Evolutionary conservation across 1,284 basidiomycete species (phyloP), one percentile per base, ranked within the genome.

Genomic region (Ganoderma meredithae): DNA sequence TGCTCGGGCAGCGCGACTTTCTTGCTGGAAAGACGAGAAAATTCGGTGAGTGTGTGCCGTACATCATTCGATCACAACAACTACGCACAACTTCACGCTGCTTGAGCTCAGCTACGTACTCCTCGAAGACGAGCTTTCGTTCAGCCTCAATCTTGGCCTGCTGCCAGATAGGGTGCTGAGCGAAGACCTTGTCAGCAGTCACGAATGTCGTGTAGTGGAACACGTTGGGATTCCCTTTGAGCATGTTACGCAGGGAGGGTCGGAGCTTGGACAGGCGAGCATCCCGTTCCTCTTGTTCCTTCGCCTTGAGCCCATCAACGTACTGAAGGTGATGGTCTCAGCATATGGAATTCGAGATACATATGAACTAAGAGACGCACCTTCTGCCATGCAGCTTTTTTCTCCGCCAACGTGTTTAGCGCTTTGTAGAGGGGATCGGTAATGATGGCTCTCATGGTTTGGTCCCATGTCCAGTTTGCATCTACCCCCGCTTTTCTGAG

Each of bases 351-450:
- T 47, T 25, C 22, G 36, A 62, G 62, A 17, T 52, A 55, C n/a
- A 39, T 52, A 17, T 33, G 49, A 17, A 36, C 36, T 7, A 63
- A 40, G 33, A 17, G 25, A 70, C 85, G 52, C 62, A 95, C 95
- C 87, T 96, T 96, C 79, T 96, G 93, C 88, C 92, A 99, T 60
- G 92, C 91, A 59, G 90, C 85, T 81, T 98, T 99, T 83, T 97
- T 97, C 82, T 99, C 96, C 3, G 95, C 94, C 62, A 99, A 85
- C 58, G 94, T 95, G 78, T 95, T 95, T 69, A 99, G 85, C 61
- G 96, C 93, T 83, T 97, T 98, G 84, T 98, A 99, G 72, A 98
- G 82, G 47, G 98, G 97, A 83, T 99, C 97, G 74, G 96, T 98
- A 81, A 99, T 97, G 80, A 98, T 96, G 74, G 94, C 93, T 76